These are phyloP conservation scores for Penicillium occitanis DNA, from an alignment of 2,329 filamentous ascomycete species.

Conservation along the genomic window DNA sequence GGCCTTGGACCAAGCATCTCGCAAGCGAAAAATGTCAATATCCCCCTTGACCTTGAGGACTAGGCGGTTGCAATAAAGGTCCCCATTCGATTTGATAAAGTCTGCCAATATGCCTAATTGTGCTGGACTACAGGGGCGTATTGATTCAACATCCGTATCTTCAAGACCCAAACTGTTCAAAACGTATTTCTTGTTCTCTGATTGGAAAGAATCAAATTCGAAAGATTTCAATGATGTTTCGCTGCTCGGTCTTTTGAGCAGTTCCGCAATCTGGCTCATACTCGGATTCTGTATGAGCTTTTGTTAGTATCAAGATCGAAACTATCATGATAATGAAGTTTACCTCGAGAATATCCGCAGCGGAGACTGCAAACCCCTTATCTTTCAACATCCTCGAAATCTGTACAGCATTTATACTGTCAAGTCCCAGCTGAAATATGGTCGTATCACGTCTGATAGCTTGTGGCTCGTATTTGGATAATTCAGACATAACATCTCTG, in stretches of 20 bases:
- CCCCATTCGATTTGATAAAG: conserved; percentile 65
- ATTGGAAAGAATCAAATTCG: conserved; percentile 55
- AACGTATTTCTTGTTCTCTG: conserved; percentile 39
- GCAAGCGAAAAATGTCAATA: conserved; percentile 46
- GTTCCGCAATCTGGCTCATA: conserved; percentile 35
- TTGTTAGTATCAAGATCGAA: not conserved
- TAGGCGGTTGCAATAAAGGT: conserved; percentile 74
- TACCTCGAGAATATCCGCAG: conserved; percentile 71
- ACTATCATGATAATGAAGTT: not conserved
- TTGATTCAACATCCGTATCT: conserved; percentile 49
- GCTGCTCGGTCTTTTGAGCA: conserved; percentile 44
- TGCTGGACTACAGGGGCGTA: conserved; percentile 75
- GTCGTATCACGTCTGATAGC: conserved; percentile 63
- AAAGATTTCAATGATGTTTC: conserved; percentile 31
- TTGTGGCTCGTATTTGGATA: conserved; percentile 55
- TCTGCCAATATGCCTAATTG: conserved; percentile 79
- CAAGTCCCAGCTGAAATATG: conserved; percentile 84
- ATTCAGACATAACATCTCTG: conserved; percentile 56
- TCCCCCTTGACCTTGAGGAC: conserved; percentile 50
- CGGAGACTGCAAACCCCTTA: conserved; percentile 58
- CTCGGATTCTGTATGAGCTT: conserved; percentile 36
- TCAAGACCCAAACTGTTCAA: conserved; percentile 34
- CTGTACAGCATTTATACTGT: conserved; percentile 84
- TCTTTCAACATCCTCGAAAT: conserved; percentile 67
- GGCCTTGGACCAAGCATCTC: conserved; percentile 60